Conservation (phyloP, 1,284 basidiomycete genomes). For the Melanopsichium pennsylvanicum region DNA sequence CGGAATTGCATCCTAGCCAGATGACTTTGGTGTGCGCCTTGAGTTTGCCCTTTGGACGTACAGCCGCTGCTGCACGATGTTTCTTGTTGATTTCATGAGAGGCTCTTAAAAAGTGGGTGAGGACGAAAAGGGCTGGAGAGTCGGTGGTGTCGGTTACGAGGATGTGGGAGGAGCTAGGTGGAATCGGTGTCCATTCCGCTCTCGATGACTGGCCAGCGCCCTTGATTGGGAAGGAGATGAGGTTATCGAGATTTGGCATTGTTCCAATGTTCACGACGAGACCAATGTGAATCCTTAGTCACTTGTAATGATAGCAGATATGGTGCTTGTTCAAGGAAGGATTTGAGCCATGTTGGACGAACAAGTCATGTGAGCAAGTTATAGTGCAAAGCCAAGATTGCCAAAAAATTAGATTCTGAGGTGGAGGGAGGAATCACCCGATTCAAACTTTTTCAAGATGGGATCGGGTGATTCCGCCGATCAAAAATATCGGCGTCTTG, state of each 20-base stretch:
- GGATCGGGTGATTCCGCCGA: no score
- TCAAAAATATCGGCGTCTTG: not conserved
- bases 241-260: slow-evolving; percentile 43
- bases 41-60: slow-evolving; percentile 10
- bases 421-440: no score
- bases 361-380: no score
- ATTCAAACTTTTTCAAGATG: no score
- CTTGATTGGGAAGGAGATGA: slow-evolving; percentile 31
- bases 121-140: slow-evolving; percentile 43
- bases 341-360: no score
- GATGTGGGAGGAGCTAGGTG: slow-evolving; percentile 42
- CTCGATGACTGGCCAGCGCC: slow-evolving; percentile 13
- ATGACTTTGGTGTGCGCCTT: slow-evolving; percentile 27
- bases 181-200: slow-evolving; percentile 24
- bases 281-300: no score
- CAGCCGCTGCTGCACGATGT: not conserved
- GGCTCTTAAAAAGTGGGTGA: slow-evolving; percentile 40
- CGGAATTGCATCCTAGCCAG: slow-evolving; percentile 44
- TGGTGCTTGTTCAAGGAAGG: no score
- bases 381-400: no score
- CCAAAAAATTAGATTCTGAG: no score
- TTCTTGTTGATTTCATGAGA: slow-evolving; percentile 19
- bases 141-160: slow-evolving; percentile 51
- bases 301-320: no score
- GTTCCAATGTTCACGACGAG: no score